phyloP scores from a whole-genome alignment of 345 rosid species.

The Eucalyptus regnans region DNA sequence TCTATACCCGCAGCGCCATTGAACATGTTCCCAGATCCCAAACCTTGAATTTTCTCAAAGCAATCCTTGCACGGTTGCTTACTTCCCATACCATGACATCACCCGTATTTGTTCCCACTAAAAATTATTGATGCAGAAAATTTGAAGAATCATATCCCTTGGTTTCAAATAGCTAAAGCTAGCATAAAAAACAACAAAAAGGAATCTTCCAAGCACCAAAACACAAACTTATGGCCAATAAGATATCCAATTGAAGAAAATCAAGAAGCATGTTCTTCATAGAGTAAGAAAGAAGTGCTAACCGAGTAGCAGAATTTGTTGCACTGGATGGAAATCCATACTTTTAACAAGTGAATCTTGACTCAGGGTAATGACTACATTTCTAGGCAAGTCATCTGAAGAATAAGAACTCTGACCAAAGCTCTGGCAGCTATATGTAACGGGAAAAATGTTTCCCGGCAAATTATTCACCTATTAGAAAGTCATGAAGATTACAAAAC shows the following conservation, averaged over 20 bases:
- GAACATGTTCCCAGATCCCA: constrained; percentile 52
- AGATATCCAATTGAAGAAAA: neutral
- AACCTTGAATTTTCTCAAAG: constrained; percentile 43
- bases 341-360: too few relatives aligned
- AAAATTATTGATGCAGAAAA: neutral
- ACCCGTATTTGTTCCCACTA: constrained; percentile 76
- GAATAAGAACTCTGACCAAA: too few relatives aligned
- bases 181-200: neutral
- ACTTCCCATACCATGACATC: constrained; percentile 57
- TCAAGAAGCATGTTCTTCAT: too few relatives aligned
- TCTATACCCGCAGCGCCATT: constrained; percentile 42
- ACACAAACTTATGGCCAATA: neutral
- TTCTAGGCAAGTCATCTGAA: too few relatives aligned
- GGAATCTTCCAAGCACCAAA: neutral
- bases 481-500: too few relatives aligned
- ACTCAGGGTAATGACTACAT: too few relatives aligned
- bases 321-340: too few relatives aligned
- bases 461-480: too few relatives aligned
- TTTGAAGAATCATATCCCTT: neutral
- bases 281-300: too few relatives aligned
- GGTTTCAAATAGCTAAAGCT: neutral
- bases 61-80: constrained; percentile 47
- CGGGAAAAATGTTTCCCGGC: too few relatives aligned
- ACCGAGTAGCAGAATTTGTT: too few relatives aligned
- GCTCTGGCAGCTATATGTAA: too few relatives aligned